These are phyloP conservation scores for Guillardia theta DNA, from an alignment of 78 protist species.

Conservation along the genomic window DNA sequence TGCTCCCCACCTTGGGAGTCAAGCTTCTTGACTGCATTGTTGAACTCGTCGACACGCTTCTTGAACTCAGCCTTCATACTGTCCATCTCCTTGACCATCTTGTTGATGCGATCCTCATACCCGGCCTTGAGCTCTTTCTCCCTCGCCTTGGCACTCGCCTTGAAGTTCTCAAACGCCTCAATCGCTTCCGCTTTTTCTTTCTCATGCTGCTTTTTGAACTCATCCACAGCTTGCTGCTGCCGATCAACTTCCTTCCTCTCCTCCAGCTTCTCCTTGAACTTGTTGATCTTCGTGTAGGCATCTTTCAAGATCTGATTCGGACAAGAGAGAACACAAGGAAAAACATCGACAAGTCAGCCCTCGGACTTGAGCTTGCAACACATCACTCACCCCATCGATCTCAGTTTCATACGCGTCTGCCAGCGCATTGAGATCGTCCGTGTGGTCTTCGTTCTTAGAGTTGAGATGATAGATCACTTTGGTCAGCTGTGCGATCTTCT, in stretches of 20 bases:
- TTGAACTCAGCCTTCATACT: neutral
- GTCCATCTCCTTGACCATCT: neutral
- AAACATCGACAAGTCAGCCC: neutral
- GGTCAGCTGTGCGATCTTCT: slow-evolving; percentile 73
- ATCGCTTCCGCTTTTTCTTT: slow-evolving; percentile 9
- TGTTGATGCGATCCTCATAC: neutral
- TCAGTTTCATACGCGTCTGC: slow-evolving; percentile 59
- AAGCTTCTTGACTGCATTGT: neutral
- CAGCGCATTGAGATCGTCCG: slow-evolving; percentile 3
- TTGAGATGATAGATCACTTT: slow-evolving; percentile 70
- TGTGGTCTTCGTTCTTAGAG: slow-evolving; percentile 67
- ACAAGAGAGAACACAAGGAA: neutral
- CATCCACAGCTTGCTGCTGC: slow-evolving; percentile 28
- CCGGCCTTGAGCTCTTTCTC: neutral
- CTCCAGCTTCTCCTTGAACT: slow-evolving; percentile 38
- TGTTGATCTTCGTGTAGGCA: slow-evolving; percentile 43
- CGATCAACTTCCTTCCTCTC: neutral
- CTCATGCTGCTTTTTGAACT: slow-evolving; percentile 36
- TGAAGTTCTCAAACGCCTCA: slow-evolving; percentile 9
- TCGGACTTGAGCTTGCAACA: neutral
- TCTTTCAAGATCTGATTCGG: slow-evolving; percentile 54
- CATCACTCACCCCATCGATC: slow-evolving; percentile 46
- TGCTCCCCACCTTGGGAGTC: neutral
- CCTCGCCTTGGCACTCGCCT: neutral
- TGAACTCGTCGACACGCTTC: slow-evolving; percentile 18